Base-by-base conservation (phyloP, 306 rosid genomes). In the Quillaja saponaria region DNA sequence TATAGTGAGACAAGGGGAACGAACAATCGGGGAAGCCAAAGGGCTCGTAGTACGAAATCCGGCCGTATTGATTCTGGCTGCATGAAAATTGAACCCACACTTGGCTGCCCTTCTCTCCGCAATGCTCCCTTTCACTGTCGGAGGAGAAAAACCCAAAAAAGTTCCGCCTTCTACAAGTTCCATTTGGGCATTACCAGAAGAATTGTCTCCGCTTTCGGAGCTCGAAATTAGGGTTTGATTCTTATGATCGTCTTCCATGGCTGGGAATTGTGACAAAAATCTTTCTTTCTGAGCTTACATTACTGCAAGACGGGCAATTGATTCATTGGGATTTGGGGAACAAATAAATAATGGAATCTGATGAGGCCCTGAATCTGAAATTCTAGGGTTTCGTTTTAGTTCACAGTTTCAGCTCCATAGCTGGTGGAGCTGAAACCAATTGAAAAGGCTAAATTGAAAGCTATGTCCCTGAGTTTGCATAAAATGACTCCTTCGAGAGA, bases 61-160 rank as follows among this genome's bases (percentile, higher is more conserved):
- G 0, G 80, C 57, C 28, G 84, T 67, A 64, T 76, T 88, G 74
- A 85, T 83, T 66, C 73, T 75, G 15, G 61, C 69, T 56, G 79
- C 33, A 68, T 59, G 50, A 3, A 76, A 81, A 71, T 76, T 79
- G 71, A 82, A 81, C 45, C 97, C 91, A 34, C 62, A 66, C 61
- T 76, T 79, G 48, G 80, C 79, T 0, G 82, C 78, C 68, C 90
- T 78, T 58, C 91, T 82, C 67, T 87, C 83, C 0, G 88, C 90
- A 15, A 85, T 69, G 81, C 87, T 79, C 51, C 56, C 60, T 63
- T 74, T 78, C 2, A 2, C 17, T 7, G 15, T 0, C 7, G 47
- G 11, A 16, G 33, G 48, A 38, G 33, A 39, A 20, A 68, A 74
- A 5, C 49, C 65, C 1, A 28, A 33, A 55, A 67, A 47, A 20